Evolutionary conservation across 78 protist species (phyloP).

Genomic region (Cavenderia fasciculata): DNA sequence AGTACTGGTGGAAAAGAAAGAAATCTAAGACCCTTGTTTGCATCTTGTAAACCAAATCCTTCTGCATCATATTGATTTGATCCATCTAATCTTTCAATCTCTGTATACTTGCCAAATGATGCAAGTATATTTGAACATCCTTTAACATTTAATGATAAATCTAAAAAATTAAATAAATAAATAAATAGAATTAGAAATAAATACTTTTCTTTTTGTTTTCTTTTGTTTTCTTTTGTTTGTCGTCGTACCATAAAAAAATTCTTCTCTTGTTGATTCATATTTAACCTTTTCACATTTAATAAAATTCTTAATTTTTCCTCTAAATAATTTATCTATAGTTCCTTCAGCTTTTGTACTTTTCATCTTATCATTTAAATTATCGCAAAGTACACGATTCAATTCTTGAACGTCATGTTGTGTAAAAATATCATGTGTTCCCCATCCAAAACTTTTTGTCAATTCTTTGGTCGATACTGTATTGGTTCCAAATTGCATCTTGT

Average conservation of each 20-base stretch:
- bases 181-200: background rate
- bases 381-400: conserved; percentile 95
- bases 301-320: conserved; percentile 91
- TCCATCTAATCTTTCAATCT: conserved; percentile 93
- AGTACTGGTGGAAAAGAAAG: conserved; percentile 95
- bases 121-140: conserved; percentile 78
- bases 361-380: conserved; percentile 96
- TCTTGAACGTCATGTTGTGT: conserved; percentile 99
- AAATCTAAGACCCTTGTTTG: conserved; percentile 90
- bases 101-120: conserved; percentile 88
- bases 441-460: conserved; percentile 95
- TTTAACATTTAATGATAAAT: conserved; percentile 91
- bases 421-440: conserved; percentile 94
- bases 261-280: conserved; percentile 86
- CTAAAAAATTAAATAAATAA: conserved; percentile 27
- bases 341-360: conserved; percentile 94
- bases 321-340: conserved; percentile 87
- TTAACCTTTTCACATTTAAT: conserved; percentile 92
- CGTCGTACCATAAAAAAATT: conserved; percentile 89
- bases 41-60: conserved; percentile 93
- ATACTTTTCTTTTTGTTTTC: background rate
- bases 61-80: conserved; percentile 92
- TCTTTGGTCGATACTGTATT: conserved; percentile 86
- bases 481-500: conserved; percentile 65
- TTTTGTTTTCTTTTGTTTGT: too few relatives aligned